Evolutionary conservation across 2,329 filamentous ascomycete genomes (phyloP).

Genomic region (Colletotrichum incanum): DNA sequence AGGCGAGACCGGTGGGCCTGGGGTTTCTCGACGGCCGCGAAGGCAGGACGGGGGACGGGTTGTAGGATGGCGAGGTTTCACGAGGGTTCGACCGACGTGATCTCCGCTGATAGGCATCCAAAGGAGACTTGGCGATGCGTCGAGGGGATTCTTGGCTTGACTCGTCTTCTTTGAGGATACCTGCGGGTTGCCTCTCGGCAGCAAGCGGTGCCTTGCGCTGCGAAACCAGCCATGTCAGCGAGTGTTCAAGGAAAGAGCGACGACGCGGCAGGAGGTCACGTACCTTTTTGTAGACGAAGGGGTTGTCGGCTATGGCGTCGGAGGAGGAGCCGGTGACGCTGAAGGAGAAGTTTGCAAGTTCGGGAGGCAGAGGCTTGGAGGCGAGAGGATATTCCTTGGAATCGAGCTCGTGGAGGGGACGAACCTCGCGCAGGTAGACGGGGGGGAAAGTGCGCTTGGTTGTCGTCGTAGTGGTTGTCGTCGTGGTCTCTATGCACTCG

Average conservation of each 20-base stretch:
- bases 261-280: neutral
- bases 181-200: slow-evolving; percentile 28
- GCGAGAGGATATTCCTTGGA: slow-evolving; percentile 93
- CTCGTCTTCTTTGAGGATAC: slow-evolving; percentile 47
- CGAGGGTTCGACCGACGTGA: slow-evolving; percentile 52
- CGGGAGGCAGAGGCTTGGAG: slow-evolving; percentile 83
- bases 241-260: neutral
- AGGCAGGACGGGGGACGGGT: slow-evolving; percentile 49
- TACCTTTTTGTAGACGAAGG: slow-evolving; percentile 37
- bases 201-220: slow-evolving; percentile 38
- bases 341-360: slow-evolving; percentile 84
- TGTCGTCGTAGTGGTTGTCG: slow-evolving; percentile 91
- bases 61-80: slow-evolving; percentile 54
- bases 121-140: slow-evolving; percentile 46
- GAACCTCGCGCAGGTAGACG: slow-evolving; percentile 82
- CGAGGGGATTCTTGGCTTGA: slow-evolving; percentile 50
- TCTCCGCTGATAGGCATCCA: slow-evolving; percentile 51
- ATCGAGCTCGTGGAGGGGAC: slow-evolving; percentile 81
- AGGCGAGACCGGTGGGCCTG: slow-evolving; percentile 34
- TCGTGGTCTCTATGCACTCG: slow-evolving; percentile 78
- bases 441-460: slow-evolving; percentile 89
- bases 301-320: slow-evolving; percentile 24
- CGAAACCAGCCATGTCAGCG: neutral
- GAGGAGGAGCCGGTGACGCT: slow-evolving; percentile 69
- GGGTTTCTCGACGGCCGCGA: slow-evolving; percentile 38